Evolutionary conservation across 2,329 filamentous ascomycete species (phyloP).

Genomic region (Calonectria montana): DNA sequence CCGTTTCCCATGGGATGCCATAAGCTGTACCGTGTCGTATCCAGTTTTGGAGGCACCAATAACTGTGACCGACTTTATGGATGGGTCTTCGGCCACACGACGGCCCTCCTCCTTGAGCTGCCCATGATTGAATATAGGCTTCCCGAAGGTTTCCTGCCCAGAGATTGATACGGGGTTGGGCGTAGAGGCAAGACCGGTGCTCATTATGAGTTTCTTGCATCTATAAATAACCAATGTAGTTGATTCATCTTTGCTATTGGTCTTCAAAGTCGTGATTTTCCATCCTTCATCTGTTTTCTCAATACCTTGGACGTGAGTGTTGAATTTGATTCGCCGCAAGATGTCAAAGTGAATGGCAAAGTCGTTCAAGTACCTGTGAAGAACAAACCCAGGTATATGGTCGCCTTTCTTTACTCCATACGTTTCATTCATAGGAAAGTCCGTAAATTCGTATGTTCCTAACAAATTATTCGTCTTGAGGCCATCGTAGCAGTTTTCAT

Average conservation of each 20-base stretch:
- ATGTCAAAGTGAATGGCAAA: background rate
- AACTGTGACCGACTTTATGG: background rate
- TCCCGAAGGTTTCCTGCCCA: background rate
- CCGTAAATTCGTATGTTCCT: background rate
- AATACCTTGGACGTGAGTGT: background rate
- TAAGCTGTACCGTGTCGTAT: constrained; percentile 2
- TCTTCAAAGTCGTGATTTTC: background rate
- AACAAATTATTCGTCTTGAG: background rate
- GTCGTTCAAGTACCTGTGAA: background rate
- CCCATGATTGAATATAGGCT: background rate
- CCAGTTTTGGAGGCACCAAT: background rate
- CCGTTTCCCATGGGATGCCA: background rate
- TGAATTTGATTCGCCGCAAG: background rate
- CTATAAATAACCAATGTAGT: background rate
- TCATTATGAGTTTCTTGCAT: background rate
- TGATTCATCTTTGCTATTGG: background rate
- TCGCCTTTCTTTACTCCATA: background rate
- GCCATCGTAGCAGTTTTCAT: constrained; percentile 6
- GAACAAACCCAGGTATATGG: background rate
- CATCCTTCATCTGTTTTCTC: background rate
- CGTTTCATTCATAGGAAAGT: background rate
- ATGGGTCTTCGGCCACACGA: background rate
- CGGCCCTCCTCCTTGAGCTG: background rate
- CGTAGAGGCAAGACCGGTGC: background rate
- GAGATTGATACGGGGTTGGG: background rate